Base-by-base conservation (phyloP, 106 monocot species). In the Cymbidium sinense region DNA sequence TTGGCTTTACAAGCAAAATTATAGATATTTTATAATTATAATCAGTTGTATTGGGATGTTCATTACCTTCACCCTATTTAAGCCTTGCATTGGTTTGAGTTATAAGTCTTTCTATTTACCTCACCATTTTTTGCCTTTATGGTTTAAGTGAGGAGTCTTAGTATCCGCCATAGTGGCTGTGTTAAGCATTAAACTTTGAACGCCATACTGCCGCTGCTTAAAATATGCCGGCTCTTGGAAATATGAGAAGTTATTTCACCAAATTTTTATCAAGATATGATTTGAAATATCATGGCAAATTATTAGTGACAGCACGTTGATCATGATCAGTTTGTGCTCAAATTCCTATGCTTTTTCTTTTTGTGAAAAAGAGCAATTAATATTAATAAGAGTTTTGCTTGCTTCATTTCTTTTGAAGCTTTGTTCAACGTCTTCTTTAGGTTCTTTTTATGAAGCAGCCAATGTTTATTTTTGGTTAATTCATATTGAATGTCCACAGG, bases 401-500 rank as follows among this genome's bases (percentile, higher is more conserved):
- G 11, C 47, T 9, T 61, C 61, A 61, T 62, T 62, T 27, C 47
- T 47, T 25, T 62, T 62, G 25, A 9, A 23, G 25, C 6, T 62
- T 23, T 62, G 25, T 62, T 27, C 61, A 62, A 25, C 15, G 9
- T 62, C 61, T 62, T 25, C 25, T 62, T 62, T 62, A 62, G 61
- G 61, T 11, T 6, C 7, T 62, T 11, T 62, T 62, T 62, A 15
- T 62, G 61, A 61, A 62, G 61, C 23, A 62, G 7, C 27, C 5
- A 62, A 62, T 9, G 61, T 67, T 67, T 67, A 2, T 33, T 67
- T 67, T 67, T 15, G n/a, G 33, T 33, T 67, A 25, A 33, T 33
- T 33, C 17, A 33, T 33, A 67, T 67, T 31, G 17, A 31, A 67
- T 67, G 67, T 67, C 75, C 54, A 29, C 84, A 94, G 94, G 91